Evolutionary conservation across 2,329 filamentous ascomycete genomes (phyloP).

Genomic region (Ambrosiella cleistominuta): DNA sequence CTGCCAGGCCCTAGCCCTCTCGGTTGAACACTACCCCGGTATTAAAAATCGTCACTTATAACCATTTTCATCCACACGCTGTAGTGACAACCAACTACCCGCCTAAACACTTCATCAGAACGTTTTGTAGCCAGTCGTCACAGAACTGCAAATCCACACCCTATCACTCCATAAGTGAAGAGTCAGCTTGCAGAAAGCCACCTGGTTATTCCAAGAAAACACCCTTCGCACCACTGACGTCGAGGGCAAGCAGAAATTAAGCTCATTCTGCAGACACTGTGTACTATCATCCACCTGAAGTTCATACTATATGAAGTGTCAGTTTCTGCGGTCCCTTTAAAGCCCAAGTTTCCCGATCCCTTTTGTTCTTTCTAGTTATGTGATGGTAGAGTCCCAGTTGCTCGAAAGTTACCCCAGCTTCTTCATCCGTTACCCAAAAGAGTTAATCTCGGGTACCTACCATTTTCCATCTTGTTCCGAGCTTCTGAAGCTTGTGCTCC

Average conservation of each 20-base stretch:
- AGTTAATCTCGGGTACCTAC: no score
- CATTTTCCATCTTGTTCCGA: no score
- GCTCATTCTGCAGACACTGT: neutral
- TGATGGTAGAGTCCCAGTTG: neutral
- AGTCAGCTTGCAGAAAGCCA: neutral
- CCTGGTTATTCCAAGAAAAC: neutral
- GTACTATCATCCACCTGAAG: neutral
- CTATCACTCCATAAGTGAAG: neutral
- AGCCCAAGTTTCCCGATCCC: neutral
- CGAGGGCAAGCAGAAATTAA: neutral
- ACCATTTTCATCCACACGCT: conserved; percentile 1
- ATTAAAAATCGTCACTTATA: conserved; percentile 4
- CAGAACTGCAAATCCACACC: neutral
- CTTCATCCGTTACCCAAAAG: no score
- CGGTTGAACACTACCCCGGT: neutral
- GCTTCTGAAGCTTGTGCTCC: no score
- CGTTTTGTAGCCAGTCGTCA: neutral
- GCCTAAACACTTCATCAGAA: neutral
- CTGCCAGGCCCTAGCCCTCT: neutral
- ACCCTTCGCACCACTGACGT: neutral
- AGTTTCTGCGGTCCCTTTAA: neutral
- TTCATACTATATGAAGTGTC: neutral
- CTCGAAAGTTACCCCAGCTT: neutral
- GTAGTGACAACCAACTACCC: neutral
- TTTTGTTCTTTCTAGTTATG: neutral